These are phyloP conservation scores for Aspergillaceae sp. DNA, from an alignment of 2,329 filamentous ascomycete species.

Conservation along the genomic window DNA sequence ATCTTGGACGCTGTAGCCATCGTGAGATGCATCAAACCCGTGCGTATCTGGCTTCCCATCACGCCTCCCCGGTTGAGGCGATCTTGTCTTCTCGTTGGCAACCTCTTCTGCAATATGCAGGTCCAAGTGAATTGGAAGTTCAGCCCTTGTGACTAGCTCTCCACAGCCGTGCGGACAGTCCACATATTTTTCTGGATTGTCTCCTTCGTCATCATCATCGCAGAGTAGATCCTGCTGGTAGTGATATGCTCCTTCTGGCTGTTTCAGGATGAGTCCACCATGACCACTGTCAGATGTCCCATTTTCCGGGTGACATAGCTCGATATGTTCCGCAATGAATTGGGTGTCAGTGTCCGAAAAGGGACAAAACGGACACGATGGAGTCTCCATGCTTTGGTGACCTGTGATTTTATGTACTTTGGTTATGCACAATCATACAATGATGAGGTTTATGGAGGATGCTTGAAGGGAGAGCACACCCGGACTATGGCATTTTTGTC, in stretches of 20 bases:
- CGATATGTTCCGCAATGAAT: slow-evolving; percentile 37
- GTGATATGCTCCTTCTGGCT: not conserved
- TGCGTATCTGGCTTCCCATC: not conserved
- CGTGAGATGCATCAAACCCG: not conserved
- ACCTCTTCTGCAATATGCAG: slow-evolving; percentile 47
- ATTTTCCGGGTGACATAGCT: slow-evolving; percentile 36
- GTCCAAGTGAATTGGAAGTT: slow-evolving; percentile 53
- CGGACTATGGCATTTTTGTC: not conserved
- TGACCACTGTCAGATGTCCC: slow-evolving; percentile 17
- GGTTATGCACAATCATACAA: not conserved
- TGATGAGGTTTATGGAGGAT: not conserved
- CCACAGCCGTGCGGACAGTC: slow-evolving; percentile 53
- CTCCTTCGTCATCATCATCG: slow-evolving; percentile 3
- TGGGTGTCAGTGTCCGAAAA: slow-evolving; percentile 33
- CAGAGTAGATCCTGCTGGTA: not conserved
- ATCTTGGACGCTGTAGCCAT: not conserved
- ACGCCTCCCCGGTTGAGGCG: not conserved
- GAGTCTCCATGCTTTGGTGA: slow-evolving; percentile 5
- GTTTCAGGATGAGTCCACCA: slow-evolving; percentile 2
- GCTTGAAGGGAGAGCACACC: too few relatives aligned
- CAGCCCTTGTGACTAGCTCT: slow-evolving; percentile 45
- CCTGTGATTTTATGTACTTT: slow-evolving; percentile 10
- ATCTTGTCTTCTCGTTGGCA: slow-evolving; percentile 31
- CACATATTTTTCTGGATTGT: slow-evolving; percentile 33
- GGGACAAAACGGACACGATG: slow-evolving; percentile 39